A percentile compares a stretch with the other conserved stretches of the same genome.
These are phyloP conservation scores for Acacia acuminata DNA, from an alignment of 306 rosid species.

Conservation along the genomic window DNA sequence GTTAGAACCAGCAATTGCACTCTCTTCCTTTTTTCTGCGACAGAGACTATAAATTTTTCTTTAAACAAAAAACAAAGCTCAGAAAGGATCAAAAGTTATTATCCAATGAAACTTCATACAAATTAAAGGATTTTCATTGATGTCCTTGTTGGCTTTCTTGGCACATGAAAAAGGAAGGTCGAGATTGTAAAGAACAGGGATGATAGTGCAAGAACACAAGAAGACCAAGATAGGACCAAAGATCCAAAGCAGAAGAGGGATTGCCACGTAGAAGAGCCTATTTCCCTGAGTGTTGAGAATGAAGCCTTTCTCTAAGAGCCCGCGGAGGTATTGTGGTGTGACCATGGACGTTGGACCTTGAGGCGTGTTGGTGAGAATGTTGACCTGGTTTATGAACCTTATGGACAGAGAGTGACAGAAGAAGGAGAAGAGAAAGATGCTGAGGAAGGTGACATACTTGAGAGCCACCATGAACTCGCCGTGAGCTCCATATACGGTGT, in stretches of 20 bases:
- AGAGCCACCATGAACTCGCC: conserved; percentile 92
- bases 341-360: conserved; percentile 52
- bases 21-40: no score
- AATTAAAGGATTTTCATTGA: conserved; percentile 10
- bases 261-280: conserved; percentile 76
- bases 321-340: conserved; percentile 58
- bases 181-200: conserved; percentile 82
- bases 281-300: conserved; percentile 77
- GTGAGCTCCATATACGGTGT: conserved; percentile 77
- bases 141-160: conserved; percentile 34
- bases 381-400: conserved; percentile 84
- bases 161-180: conserved; percentile 54
- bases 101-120: conserved; percentile 24
- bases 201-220: conserved; percentile 65
- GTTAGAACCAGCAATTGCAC: no score
- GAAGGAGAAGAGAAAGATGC: conserved; percentile 82
- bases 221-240: conserved; percentile 93
- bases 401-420: conserved; percentile 89
- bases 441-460: conserved; percentile 76
- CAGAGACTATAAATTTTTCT: no score
- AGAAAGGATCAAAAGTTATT: not conserved
- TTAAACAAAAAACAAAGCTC: no score
- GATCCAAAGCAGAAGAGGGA: conserved; percentile 86
- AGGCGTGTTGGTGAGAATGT: conserved; percentile 81
- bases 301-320: conserved; percentile 76